These are phyloP conservation scores for Tolypocladium nubicola DNA, from an alignment of 2,329 filamentous ascomycete species.

Conservation along the genomic window DNA sequence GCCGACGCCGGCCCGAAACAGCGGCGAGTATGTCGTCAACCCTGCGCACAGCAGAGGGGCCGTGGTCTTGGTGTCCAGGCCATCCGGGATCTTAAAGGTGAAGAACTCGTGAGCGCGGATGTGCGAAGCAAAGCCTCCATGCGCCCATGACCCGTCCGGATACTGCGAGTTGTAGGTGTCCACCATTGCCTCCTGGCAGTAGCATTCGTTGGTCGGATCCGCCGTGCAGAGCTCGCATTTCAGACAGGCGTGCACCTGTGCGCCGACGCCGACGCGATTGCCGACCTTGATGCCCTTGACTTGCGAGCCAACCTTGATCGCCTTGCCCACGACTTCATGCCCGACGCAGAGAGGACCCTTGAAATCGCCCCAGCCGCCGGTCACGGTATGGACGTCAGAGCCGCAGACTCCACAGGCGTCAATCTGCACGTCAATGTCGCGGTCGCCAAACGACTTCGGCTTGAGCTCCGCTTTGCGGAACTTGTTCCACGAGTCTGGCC, in stretches of 20 bases:
- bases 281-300: constrained; percentile 43
- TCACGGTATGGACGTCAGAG: constrained; percentile 49
- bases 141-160: constrained; percentile 46
- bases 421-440: constrained; percentile 56
- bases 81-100: constrained; percentile 46
- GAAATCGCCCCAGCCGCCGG: constrained; percentile 42
- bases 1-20: constrained; percentile 55
- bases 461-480: constrained; percentile 26
- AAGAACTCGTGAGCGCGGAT: constrained; percentile 47
- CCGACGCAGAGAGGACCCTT: constrained; percentile 40
- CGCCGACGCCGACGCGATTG: constrained; percentile 54
- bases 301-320: constrained; percentile 32
- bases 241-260: constrained; percentile 48
- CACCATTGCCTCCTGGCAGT: constrained; percentile 31
- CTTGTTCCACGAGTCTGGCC: constrained; percentile 29
- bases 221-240: constrained; percentile 35
- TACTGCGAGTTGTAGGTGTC: constrained; percentile 50
- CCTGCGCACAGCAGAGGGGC: constrained; percentile 71
- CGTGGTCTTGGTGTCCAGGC: constrained; percentile 33
- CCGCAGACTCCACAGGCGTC: constrained; percentile 57
- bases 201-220: constrained; percentile 33
- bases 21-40: constrained; percentile 60
- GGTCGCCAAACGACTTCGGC: constrained; percentile 24
- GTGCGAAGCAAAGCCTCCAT: constrained; percentile 51
- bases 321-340: constrained; percentile 48